A percentile compares a stretch with the other conserved stretches of the same genome.
Evolutionary conservation across 2,329 filamentous ascomycete species (phyloP).

Genomic region (Macrophomina tecta): DNA sequence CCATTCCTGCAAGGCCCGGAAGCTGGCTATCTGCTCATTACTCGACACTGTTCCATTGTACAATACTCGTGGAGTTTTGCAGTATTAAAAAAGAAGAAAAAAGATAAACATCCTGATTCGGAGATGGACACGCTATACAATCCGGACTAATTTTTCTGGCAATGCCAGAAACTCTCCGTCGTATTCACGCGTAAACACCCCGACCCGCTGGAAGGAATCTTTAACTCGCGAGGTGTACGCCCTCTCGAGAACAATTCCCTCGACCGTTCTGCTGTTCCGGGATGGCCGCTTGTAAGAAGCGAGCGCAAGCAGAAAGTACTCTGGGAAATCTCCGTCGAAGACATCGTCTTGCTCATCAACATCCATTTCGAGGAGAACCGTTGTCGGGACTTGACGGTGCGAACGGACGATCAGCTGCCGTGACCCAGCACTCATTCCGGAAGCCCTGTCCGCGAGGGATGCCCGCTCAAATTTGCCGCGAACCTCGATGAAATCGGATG

Average conservation of each 20-base stretch:
- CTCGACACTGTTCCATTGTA: too few species aligned
- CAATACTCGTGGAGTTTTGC: too few species aligned
- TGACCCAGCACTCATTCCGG: too few species aligned
- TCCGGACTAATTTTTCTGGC: neutral
- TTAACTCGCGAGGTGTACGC: neutral
- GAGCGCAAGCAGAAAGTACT: neutral
- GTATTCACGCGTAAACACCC: neutral
- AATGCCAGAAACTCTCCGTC: neutral
- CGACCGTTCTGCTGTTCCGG: neutral
- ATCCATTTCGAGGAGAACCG: neutral
- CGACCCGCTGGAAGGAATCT: neutral
- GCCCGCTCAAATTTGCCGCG: constrained; percentile 1
- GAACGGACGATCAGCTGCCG: too few species aligned
- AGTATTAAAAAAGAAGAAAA: too few species aligned
- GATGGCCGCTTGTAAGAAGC: neutral
- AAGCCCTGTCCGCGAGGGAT: neutral
- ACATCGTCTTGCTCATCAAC: neutral
- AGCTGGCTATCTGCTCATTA: too few species aligned
- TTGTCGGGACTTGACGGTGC: neutral
- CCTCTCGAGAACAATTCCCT: neutral
- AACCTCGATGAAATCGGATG: neutral
- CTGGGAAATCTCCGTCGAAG: neutral
- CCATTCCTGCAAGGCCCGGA: too few species aligned
- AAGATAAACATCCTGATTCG: too few species aligned
- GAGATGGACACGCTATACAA: neutral